Percentiles rank a stretch among this genome's conserved stretches.
phyloP scores from a whole-genome alignment of 2,329 filamentous ascomycete genomes.

The Botrytis deweyae region DNA sequence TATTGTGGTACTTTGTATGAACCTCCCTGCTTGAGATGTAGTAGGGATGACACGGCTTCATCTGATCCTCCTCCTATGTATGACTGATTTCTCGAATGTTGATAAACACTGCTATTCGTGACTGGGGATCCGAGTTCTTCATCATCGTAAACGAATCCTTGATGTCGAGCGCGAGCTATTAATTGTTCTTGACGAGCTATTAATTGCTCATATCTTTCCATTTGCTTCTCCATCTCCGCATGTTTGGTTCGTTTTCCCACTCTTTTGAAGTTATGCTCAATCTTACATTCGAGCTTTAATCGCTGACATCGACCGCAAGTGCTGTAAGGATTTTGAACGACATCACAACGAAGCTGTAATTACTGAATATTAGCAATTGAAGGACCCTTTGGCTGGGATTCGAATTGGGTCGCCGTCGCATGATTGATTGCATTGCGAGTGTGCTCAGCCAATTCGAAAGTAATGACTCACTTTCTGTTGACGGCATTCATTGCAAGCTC shows the following conservation, averaged over 20 bases:
- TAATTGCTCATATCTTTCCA: constrained; percentile 64
- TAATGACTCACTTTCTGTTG: constrained; percentile 72
- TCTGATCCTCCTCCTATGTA: constrained; percentile 60
- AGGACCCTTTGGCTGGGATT: not conserved
- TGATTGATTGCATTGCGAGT: constrained; percentile 5
- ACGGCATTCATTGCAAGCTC: constrained; percentile 80
- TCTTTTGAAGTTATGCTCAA: constrained; percentile 85
- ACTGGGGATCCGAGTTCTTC: constrained; percentile 61
- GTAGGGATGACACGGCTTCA: constrained; percentile 64
- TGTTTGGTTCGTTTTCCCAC: constrained; percentile 79
- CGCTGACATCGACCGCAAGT: constrained; percentile 76
- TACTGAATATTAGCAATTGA: constrained; percentile 20
- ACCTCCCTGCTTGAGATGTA: constrained; percentile 65
- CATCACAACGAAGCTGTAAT: constrained; percentile 76
- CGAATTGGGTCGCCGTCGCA: not conserved
- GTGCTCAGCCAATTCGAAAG: not conserved
- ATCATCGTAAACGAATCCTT: constrained; percentile 56
- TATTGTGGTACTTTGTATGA: constrained; percentile 44
- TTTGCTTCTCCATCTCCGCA: constrained; percentile 83
- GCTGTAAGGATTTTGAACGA: constrained; percentile 76
- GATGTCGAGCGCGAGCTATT: constrained; percentile 58
- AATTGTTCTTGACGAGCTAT: constrained; percentile 53
- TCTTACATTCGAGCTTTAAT: constrained; percentile 79
- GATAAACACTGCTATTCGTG: constrained; percentile 55
- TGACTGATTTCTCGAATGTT: constrained; percentile 57